phyloP scores from a whole-genome alignment of 495 filamentous ascomycete genomes.

The Podospora didyma region DNA sequence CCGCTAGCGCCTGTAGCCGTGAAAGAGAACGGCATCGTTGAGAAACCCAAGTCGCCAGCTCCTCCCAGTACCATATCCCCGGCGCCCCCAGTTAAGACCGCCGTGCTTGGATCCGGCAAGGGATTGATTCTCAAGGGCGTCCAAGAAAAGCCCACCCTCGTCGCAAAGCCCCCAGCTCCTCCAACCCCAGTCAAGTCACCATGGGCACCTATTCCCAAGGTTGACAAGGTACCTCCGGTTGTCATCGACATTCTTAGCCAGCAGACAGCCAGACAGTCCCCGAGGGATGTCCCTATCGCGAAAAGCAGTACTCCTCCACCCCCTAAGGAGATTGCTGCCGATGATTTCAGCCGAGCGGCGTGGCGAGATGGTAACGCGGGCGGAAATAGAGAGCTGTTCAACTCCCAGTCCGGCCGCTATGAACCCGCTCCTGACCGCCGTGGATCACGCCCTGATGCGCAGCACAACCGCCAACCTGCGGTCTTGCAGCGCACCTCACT shows the following conservation, averaged over 20 bases:
- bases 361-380: constrained; percentile 64
- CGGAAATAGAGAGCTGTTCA: constrained; percentile 75
- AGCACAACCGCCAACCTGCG: constrained; percentile 65
- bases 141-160: constrained; percentile 69
- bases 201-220: constrained; percentile 81
- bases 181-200: constrained; percentile 79
- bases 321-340: constrained; percentile 82
- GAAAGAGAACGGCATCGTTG: constrained; percentile 20
- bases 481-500: constrained; percentile 64
- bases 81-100: constrained; percentile 27
- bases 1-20: neutral
- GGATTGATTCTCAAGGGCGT: constrained; percentile 62
- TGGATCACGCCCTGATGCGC: constrained; percentile 50
- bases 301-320: constrained; percentile 38
- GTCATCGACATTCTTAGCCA: constrained; percentile 39
- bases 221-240: constrained; percentile 74
- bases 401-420: constrained; percentile 90
- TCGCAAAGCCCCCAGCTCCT: constrained; percentile 71
- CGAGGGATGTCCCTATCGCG: constrained; percentile 20
- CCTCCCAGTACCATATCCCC: constrained; percentile 35
- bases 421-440: constrained; percentile 83
- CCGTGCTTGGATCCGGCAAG: constrained; percentile 42
- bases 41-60: constrained; percentile 37
- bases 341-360: constrained; percentile 79
- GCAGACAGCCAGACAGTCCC: constrained; percentile 25